Evolutionary conservation across 345 rosid species (phyloP), one percentile per base, ranked within the genome.

Genomic region (Tarenaya hassleriana): DNA sequence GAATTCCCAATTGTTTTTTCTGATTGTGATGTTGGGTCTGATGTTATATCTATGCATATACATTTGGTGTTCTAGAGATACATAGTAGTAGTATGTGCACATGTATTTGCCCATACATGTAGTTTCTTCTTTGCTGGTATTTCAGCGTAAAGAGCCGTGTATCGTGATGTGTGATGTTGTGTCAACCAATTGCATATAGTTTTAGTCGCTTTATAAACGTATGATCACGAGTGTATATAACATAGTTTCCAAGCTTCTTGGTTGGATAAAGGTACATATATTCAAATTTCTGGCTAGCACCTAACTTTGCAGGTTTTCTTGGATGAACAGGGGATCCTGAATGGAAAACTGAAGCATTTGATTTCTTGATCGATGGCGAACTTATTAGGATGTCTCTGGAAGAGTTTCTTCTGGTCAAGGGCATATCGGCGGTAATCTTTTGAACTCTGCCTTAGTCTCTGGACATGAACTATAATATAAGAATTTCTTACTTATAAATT

Each of bases 351-450:
- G 85, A 85, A 68, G 81, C 95, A 12, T 92, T 92, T 54, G 98
- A 92, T 78, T 92, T 92, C 70, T 60, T 88, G 19, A 78, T 88
- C 44, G 77, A 88, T 74, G 98, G 96, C 8, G 98, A 88, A 79
- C 79, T 92, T 33, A 73, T 92, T 56, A 86, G 98, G 9, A 72
- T 92, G 95, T 77, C 95, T 1, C 81, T 90, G 7, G 94, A 81
- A 43, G 82, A 82, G 77, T 83, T 92, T 61, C 94, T 92, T 56
- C 80, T 73, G 5, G 94, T 77, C 8, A 85, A 92, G 68, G 83
- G 84, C 56, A 81, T 88, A 43, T 92, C 98, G 0, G 96, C 94
- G 74, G 98, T 92, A 77, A 55, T 61, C 31, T 57, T 16, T 59
- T 53, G 13, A 21, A 21, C 34, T 35, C 24, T 13, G 39, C n/a